These are phyloP conservation scores for Leccinum pellstonianum DNA, from an alignment of 768 basidiomycete species.

Conservation along the genomic window DNA sequence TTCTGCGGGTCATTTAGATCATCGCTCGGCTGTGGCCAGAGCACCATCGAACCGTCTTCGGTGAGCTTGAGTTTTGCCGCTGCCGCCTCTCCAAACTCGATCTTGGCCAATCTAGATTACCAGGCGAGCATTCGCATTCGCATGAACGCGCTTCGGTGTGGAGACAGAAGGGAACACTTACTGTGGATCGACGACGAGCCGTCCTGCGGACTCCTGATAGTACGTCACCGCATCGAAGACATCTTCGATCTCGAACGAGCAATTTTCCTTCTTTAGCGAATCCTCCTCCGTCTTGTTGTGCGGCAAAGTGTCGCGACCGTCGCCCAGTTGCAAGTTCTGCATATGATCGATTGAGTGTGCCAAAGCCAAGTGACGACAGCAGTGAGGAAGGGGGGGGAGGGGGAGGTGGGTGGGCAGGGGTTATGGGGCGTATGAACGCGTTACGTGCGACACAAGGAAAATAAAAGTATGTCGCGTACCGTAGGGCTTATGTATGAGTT, in stretches of 20 bases:
- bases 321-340: background rate
- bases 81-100: constrained; percentile 49
- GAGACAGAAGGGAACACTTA: constrained; percentile 28
- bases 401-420: background rate
- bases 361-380: background rate
- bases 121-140: background rate
- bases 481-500: background rate
- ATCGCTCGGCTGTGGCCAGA: constrained; percentile 56
- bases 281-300: background rate
- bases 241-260: background rate
- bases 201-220: constrained; percentile 55
- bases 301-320: background rate
- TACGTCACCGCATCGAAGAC: constrained; percentile 38
- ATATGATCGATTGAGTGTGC: background rate
- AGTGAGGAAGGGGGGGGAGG: no score
- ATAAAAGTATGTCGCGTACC: background rate
- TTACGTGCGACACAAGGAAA: background rate
- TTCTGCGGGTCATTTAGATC: constrained; percentile 55
- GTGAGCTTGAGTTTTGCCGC: constrained; percentile 48
- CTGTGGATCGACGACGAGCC: constrained; percentile 63
- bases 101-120: constrained; percentile 40
- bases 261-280: background rate
- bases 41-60: constrained; percentile 43
- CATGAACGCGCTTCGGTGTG: background rate
- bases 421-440: background rate